These are phyloP conservation scores for Coriaria nepalensis DNA, from an alignment of 306 rosid species.

Conservation along the genomic window DNA sequence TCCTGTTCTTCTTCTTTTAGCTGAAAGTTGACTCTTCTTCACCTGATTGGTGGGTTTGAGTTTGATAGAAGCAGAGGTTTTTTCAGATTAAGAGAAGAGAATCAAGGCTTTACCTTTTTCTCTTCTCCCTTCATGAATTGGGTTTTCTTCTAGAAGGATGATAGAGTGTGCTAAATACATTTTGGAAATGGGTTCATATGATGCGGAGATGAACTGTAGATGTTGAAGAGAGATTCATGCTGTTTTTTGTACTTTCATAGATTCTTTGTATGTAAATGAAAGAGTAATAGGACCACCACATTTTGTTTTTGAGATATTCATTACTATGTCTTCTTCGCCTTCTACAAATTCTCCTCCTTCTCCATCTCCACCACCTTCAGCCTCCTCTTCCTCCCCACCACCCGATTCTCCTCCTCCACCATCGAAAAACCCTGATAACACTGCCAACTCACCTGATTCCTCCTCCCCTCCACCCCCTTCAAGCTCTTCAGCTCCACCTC, in stretches of 20 bases:
- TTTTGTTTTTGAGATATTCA: conserved; percentile 9
- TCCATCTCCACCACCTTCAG: conserved; percentile 41
- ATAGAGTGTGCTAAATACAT: too few species aligned
- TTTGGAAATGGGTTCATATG: too few species aligned
- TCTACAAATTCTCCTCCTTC: conserved; percentile 63
- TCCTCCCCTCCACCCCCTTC: conserved; percentile 30
- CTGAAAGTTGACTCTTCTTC: conserved; percentile 14
- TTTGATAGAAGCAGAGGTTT: not conserved
- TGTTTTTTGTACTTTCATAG: too few species aligned
- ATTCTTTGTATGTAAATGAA: conserved; percentile 17
- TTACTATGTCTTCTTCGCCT: conserved; percentile 26
- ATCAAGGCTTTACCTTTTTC: too few species aligned
- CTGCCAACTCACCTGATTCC: conserved; percentile 24
- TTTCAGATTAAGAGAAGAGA: too few species aligned
- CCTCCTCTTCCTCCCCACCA: conserved; percentile 24
- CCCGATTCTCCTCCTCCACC: conserved; percentile 23
- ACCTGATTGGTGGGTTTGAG: conserved; percentile 12
- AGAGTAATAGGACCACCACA: conserved; percentile 12
- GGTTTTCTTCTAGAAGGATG: not conserved
- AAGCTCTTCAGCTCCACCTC: conserved; percentile 27
- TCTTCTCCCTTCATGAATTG: not conserved
- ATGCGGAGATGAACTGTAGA: conserved; percentile 6
- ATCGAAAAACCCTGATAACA: conserved; percentile 19
- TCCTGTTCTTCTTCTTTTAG: conserved; percentile 8
- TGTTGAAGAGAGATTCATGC: conserved; percentile 7